Conservation (phyloP, 1,284 basidiomycete genomes). For the Nidula niveotomentosa region DNA sequence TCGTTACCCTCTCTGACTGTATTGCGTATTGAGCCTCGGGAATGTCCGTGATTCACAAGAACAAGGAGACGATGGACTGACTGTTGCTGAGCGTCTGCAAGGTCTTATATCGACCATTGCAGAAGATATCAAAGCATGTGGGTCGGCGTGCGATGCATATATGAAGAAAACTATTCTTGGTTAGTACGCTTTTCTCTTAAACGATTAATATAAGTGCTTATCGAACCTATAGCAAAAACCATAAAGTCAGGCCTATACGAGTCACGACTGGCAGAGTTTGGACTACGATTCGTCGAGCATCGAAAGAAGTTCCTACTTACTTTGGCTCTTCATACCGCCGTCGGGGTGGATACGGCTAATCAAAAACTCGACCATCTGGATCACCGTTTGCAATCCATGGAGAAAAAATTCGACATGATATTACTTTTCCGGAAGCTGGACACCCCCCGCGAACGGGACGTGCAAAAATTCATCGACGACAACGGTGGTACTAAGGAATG, state of each 20-base stretch:
- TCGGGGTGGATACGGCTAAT: conserved; percentile 29
- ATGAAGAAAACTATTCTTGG: conserved; percentile 33
- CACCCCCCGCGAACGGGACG: conserved; percentile 26
- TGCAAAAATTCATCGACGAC: conserved; percentile 26
- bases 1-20: background rate
- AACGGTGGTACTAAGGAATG: conserved; percentile 29
- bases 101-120: conserved; percentile 27
- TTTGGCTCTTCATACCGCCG: conserved; percentile 22
- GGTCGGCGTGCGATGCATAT: conserved; percentile 33
- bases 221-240: conserved; percentile 22
- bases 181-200: conserved; percentile 8
- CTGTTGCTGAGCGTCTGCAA: conserved; percentile 23
- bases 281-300: conserved; percentile 23
- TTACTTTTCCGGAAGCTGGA: conserved; percentile 28
- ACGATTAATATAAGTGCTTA: too few relatives aligned
- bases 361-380: conserved; percentile 23
- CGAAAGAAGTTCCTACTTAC: conserved; percentile 23
- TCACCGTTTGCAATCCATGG: conserved; percentile 18
- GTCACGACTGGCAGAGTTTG: conserved; percentile 24
- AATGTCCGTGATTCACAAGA: conserved; percentile 18
- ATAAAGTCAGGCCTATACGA: conserved; percentile 31
- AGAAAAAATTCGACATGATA: conserved; percentile 28
- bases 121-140: conserved; percentile 30
- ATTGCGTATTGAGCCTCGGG: conserved; percentile 23
- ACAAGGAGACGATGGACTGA: conserved; percentile 23